Conservation (phyloP, 225 moss, liverwort and hornwort genomes). For the Pleurozium schreberi region DNA sequence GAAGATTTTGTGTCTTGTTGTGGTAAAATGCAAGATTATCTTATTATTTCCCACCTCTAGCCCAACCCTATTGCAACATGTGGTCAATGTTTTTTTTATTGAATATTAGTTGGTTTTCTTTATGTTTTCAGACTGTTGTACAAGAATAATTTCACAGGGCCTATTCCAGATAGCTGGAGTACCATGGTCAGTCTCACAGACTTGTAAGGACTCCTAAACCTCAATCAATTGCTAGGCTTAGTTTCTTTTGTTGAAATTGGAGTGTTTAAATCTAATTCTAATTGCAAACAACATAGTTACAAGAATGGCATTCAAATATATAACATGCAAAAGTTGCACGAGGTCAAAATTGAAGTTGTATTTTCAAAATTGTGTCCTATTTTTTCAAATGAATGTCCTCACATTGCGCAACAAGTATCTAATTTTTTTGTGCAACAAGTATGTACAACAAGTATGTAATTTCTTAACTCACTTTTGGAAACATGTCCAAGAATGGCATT, state of each 20-base stretch:
- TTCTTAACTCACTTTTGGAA: too few relatives aligned
- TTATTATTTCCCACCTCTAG: not conserved
- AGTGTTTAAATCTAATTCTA: not conserved
- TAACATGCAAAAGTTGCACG: not conserved
- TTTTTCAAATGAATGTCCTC: too few relatives aligned
- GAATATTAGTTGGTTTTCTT: not conserved
- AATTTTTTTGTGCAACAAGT: too few relatives aligned
- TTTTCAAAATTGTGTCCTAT: too few relatives aligned
- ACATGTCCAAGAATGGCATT: not conserved
- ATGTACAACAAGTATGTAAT: too few relatives aligned
- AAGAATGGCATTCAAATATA: not conserved
- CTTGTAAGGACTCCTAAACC: constrained; percentile 16
- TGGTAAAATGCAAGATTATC: not conserved
- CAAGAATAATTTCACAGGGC: constrained; percentile 38
- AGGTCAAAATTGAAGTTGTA: not conserved
- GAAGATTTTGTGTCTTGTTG: not conserved
- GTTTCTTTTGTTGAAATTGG: not conserved
- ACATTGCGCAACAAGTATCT: not conserved
- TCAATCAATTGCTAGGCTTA: not conserved
- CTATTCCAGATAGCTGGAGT: constrained; percentile 34
- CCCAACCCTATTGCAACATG: not conserved
- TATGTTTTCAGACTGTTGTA: constrained; percentile 10
- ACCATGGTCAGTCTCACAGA: constrained; percentile 15
- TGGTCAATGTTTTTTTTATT: not conserved
- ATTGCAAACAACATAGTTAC: not conserved